Evolutionary conservation across 108 stramenopile genomes (phyloP).

Genomic region (Poteriospumella lacustris): DNA sequence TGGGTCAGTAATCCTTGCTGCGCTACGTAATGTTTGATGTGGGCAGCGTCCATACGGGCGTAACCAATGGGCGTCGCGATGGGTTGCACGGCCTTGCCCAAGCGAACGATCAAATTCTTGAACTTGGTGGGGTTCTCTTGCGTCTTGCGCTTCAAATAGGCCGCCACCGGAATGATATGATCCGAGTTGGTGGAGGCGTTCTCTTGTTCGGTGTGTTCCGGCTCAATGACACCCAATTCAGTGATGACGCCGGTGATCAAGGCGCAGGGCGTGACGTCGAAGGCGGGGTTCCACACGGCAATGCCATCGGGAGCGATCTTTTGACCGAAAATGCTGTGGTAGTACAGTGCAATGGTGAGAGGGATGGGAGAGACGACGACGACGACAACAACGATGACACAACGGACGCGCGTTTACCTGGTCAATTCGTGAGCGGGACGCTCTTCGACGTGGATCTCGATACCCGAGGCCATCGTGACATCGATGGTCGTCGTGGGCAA

Average conservation of each 20-base stretch:
- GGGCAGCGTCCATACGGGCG: neutral
- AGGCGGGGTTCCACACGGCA: constrained; percentile 86
- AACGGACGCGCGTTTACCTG: constrained; percentile 11
- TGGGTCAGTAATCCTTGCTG: no score
- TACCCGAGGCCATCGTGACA: constrained; percentile 60
- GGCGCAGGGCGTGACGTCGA: constrained; percentile 87
- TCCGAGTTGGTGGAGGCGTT: neutral
- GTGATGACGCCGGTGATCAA: constrained; percentile 92
- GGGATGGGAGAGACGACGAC: neutral
- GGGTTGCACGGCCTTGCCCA: neutral
- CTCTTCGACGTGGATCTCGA: constrained; percentile 83
- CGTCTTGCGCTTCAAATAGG: neutral
- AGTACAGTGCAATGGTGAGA: no score
- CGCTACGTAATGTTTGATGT: neutral
- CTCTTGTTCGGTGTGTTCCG: neutral
- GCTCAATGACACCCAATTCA: constrained; percentile 72
- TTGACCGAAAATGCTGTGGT: constrained; percentile 63
- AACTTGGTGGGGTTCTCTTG: neutral
- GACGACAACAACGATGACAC: neutral
- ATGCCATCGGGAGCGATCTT: constrained; percentile 63
- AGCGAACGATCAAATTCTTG: neutral
- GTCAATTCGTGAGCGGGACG: constrained; percentile 78
- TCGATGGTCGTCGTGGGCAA: constrained; percentile 88
- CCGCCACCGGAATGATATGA: neutral
- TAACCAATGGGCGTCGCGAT: neutral